Percentiles rank a stretch among this genome's conserved stretches.
These are phyloP conservation scores for Pythium apleroticum DNA, from an alignment of 352 stramenopile species.

Conservation along the genomic window DNA sequence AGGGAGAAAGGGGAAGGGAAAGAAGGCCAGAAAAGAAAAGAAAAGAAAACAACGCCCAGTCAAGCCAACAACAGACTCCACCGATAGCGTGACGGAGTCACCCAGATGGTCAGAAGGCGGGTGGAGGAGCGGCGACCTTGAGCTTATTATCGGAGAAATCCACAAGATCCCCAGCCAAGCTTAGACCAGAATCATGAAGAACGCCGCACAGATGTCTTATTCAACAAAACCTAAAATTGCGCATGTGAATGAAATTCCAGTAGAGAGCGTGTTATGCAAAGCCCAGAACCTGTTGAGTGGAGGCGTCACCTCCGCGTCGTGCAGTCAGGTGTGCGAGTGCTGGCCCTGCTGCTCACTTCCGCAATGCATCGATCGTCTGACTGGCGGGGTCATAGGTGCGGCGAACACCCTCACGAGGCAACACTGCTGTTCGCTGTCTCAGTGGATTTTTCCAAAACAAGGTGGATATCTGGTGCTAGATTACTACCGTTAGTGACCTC, in stretches of 20 bases:
- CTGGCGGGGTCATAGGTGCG: neutral
- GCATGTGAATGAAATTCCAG: neutral
- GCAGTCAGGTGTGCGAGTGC: neutral
- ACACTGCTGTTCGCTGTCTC: neutral
- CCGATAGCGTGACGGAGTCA: neutral
- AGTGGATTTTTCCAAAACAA: neutral
- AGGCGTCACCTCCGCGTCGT: neutral
- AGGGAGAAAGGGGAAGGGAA: constrained; percentile 1
- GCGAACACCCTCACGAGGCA: neutral
- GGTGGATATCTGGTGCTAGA: neutral
- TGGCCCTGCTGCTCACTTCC: constrained; percentile 5
- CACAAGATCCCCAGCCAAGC: neutral
- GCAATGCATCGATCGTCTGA: neutral
- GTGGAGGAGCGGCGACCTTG: neutral
- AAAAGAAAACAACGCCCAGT: neutral
- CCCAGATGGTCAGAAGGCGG: neutral
- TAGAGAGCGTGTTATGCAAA: neutral
- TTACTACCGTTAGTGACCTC: neutral
- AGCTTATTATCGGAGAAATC: neutral
- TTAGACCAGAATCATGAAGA: neutral
- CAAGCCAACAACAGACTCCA: neutral
- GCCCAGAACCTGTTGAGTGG: neutral
- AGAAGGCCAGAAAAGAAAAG: neutral
- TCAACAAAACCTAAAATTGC: neutral
- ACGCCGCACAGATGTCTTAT: neutral